phyloP scores from a whole-genome alignment of 1,139 yeast genomes.

The Sugiyamaella grinbergsii region DNA sequence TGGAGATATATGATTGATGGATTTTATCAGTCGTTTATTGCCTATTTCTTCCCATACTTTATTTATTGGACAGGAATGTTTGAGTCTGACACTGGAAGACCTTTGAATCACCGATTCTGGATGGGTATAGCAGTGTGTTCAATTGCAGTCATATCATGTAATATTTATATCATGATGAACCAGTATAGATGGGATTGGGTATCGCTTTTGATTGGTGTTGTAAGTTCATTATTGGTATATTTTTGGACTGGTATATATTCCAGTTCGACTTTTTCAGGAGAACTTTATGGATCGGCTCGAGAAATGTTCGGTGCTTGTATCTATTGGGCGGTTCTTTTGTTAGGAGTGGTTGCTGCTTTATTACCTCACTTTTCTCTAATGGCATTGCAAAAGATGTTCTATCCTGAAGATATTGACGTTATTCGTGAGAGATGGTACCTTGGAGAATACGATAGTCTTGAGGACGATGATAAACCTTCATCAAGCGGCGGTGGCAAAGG shows the following conservation, averaged over 20 bases:
- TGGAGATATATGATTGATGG: constrained; percentile 88
- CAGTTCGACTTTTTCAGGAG: constrained; percentile 56
- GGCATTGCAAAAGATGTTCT: constrained; percentile 58
- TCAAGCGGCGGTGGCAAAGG: constrained; percentile 5
- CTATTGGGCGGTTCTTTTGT: constrained; percentile 81
- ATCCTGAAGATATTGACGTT: constrained; percentile 82
- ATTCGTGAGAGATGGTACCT: constrained; percentile 62
- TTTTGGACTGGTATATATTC: constrained; percentile 96
- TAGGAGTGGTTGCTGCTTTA: constrained; percentile 72
- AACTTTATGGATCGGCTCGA: constrained; percentile 74
- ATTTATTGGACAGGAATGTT: constrained; percentile 59
- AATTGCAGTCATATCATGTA: constrained; percentile 78
- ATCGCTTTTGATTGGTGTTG: constrained; percentile 57
- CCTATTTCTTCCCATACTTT: constrained; percentile 86
- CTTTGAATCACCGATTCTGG: constrained; percentile 80
- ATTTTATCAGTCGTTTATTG: constrained; percentile 77
- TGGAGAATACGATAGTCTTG: constrained; percentile 28
- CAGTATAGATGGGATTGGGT: constrained; percentile 97
- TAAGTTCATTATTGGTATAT: constrained; percentile 70
- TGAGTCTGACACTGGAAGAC: constrained; percentile 62
- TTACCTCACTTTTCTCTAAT: constrained; percentile 76
- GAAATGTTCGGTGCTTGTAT: constrained; percentile 69
- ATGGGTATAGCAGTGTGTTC: constrained; percentile 81
- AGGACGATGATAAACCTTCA: constrained; percentile 15
- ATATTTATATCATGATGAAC: constrained; percentile 74